Base-by-base conservation (phyloP, 1,284 basidiomycete genomes). In the Anthracocystis walkeri region DNA sequence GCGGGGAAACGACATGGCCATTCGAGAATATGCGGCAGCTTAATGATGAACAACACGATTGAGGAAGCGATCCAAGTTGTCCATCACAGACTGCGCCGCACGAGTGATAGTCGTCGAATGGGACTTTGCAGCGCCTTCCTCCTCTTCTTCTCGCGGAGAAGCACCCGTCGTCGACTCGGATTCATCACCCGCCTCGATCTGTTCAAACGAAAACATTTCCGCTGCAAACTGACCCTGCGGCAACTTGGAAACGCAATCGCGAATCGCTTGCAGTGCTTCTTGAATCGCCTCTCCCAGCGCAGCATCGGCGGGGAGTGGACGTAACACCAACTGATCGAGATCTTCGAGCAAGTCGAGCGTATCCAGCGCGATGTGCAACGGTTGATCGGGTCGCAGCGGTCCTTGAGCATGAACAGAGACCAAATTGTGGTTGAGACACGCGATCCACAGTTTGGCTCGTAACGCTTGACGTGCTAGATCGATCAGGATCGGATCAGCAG, bases 291-390 rank as follows among this genome's bases (percentile, higher is more conserved):
- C 46, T 0, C 44, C 50, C 16, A 53, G 5, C 11, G 38, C 54
- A 16, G 45, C 45, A 10, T 23, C 42, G 6, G 50, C 3, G 7
- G 48, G 52, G 1, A 49, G 40, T 46, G 59, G 48, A 4, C 57
- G 46, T 2, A 64, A 45, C 21, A 66, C 56, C 40, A 72, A 44
- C 35, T 49, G 49, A 31, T 75, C 53, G 7, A 71, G 58, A n/a
- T 75, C 73, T 18, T 75, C 73, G 21, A 75, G 65, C 53, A 75
- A 44, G 41, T 75, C 73, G 10, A 75, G 58, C 38, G 67, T 67
- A 31, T 71, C 67, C 16, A 75, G 61, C 7, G 67, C 73, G 25
- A 75, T 64, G 35, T 71, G 73, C 10, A 75, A 49, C n/a, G 64
- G 63, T 50, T 69, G 67, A 21, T 71, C 67, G 35, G 67, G 60